phyloP scores from a whole-genome alignment of 1,284 basidiomycete genomes.

The Gymnopus androsaceus region DNA sequence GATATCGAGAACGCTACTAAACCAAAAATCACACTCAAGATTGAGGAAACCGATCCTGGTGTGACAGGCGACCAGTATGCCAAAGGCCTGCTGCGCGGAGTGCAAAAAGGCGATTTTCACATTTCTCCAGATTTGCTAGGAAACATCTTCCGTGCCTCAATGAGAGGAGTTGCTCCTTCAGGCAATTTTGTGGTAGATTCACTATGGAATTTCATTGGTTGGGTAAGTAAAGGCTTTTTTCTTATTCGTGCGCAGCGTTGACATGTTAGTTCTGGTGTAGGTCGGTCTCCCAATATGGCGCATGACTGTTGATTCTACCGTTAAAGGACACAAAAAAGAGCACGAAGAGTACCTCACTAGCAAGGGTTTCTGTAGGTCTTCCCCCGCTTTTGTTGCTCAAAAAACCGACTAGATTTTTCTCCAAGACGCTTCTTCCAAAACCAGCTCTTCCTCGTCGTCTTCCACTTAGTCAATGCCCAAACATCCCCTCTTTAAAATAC shows the following conservation, averaged over 20 bases:
- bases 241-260: neutral
- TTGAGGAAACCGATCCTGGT: slow-evolving; percentile 64
- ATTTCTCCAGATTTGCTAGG: slow-evolving; percentile 76
- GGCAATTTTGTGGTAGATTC: slow-evolving; percentile 63
- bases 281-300: slow-evolving; percentile 57
- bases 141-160: slow-evolving; percentile 67
- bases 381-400: neutral
- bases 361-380: slow-evolving; percentile 31
- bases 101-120: slow-evolving; percentile 73
- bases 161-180: slow-evolving; percentile 70
- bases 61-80: slow-evolving; percentile 56
- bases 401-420: neutral
- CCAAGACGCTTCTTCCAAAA: neutral
- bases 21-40: slow-evolving; percentile 60
- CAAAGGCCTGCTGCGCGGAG: slow-evolving; percentile 50
- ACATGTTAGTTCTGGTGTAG: slow-evolving; percentile 28
- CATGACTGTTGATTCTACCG: slow-evolving; percentile 47
- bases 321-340: slow-evolving; percentile 46
- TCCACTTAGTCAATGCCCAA: neutral
- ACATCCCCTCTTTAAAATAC: too few relatives aligned
- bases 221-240: slow-evolving; percentile 32
- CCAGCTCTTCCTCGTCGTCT: neutral
- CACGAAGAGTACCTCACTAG: slow-evolving; percentile 46
- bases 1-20: slow-evolving; percentile 66
- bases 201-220: slow-evolving; percentile 40